These are phyloP conservation scores for Candida peoriensis DNA, from an alignment of 805 yeast genomes.

Conservation along the genomic window DNA sequence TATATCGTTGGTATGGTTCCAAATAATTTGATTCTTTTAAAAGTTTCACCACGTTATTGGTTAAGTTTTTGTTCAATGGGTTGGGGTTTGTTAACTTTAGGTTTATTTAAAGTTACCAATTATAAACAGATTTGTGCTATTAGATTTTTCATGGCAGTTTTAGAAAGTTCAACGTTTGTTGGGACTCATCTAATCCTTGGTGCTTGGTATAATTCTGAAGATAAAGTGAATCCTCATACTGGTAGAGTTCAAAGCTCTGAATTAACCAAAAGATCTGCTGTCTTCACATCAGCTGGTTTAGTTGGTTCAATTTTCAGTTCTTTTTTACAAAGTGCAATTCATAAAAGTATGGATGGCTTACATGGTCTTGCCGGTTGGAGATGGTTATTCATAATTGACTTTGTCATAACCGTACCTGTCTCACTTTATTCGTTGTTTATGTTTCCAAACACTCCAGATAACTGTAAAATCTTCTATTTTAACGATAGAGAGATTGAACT, in stretches of 20 bases:
- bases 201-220: slow-evolving; percentile 43
- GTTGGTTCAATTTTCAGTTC: slow-evolving; percentile 52
- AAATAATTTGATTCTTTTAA: slow-evolving; percentile 46
- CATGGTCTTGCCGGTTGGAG: slow-evolving; percentile 56
- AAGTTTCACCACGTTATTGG: slow-evolving; percentile 54
- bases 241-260: slow-evolving; percentile 30
- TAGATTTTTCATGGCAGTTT: slow-evolving; percentile 56
- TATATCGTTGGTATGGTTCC: slow-evolving; percentile 61
- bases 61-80: slow-evolving; percentile 45
- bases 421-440: slow-evolving; percentile 50
- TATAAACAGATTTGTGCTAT: slow-evolving; percentile 49
- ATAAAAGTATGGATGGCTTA: slow-evolving; percentile 32
- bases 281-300: slow-evolving; percentile 50
- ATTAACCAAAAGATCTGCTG: slow-evolving; percentile 45
- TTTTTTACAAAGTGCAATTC: slow-evolving; percentile 53
- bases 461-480: slow-evolving; percentile 37
- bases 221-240: slow-evolving; percentile 18
- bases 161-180: slow-evolving; percentile 52
- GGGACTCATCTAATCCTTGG: slow-evolving; percentile 54
- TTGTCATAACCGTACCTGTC: slow-evolving; percentile 52
- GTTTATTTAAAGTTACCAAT: slow-evolving; percentile 41
- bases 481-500: slow-evolving; percentile 34
- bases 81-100: slow-evolving; percentile 55
- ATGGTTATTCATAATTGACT: slow-evolving; percentile 65
- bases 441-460: slow-evolving; percentile 57